Evolutionary conservation across 768 basidiomycete species (phyloP), one percentile per base, ranked within the genome.

Genomic region (Boletus speciosus): DNA sequence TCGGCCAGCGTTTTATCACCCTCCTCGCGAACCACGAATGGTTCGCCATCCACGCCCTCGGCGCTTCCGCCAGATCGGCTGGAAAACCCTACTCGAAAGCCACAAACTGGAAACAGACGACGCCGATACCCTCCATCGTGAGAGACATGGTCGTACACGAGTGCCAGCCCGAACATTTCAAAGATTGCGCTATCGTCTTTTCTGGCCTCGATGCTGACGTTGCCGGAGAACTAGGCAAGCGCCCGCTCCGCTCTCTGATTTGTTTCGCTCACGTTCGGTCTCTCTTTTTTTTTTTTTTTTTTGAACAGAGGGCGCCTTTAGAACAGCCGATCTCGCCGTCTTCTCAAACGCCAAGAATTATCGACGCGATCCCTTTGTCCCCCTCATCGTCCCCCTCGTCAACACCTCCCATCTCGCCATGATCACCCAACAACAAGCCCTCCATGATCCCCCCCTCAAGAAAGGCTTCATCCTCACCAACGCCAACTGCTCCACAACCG

Each of bases 321-420:
- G 95, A 60, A 69, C 78, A 15, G 92, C 96, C 21, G 89, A 98
- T 64, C 81, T 96, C 23, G 84, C 88, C 51, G 87, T 99, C 11
- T 99, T 98, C 73, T 96, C 93, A 21, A 98, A 99, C 60, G 85
- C 96, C n/a, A 97, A 96, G 74, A 97, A 94, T 72, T 93, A 86
- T 73, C 83, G 97, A 45, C 78, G 95, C 19, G 96, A 98, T 69
- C 93, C 93, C 2, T 77, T 84, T 59, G 93, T 96, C 6, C 97
- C 97, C 1, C 88, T 99, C 66, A 82, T 98, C 73, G 97, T 99
- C 3, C 97, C 97, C 12, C 86, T 97, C 62, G 95, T 96, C 61
- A 99, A 99, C 74, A 78, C 91, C 1, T 76, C 76, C 4, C 97
- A 99, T 69, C 74, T 98, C 29, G 75, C 82, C 60, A 90, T 98